Percentiles rank a stretch among this genome's conserved stretches.
Conservation (phyloP, 2,329 filamentous ascomycete species). For the Clonostachys rhizophaga region DNA sequence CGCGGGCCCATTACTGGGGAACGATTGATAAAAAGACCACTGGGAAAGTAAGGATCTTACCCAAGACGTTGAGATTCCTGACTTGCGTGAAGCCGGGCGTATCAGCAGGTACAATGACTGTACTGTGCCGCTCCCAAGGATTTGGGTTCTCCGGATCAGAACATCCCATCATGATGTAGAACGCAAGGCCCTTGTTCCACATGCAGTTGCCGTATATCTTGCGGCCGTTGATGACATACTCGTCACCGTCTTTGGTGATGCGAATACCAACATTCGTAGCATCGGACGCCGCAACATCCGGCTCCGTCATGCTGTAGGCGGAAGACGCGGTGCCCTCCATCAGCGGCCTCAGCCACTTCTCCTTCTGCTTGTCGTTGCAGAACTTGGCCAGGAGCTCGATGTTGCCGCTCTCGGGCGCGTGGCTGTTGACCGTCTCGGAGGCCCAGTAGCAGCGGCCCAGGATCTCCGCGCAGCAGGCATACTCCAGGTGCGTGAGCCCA, state of each 20-base stretch:
- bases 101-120: constrained; percentile 74
- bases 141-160: constrained; percentile 66
- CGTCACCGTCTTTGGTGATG: constrained; percentile 73
- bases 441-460: constrained; percentile 76
- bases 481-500: constrained; percentile 89
- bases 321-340: constrained; percentile 77
- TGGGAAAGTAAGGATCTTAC: background rate
- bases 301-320: constrained; percentile 86
- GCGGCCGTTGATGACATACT: constrained; percentile 82
- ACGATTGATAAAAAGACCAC: background rate
- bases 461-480: constrained; percentile 89
- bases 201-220: constrained; percentile 97
- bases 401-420: constrained; percentile 83
- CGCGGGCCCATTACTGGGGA: background rate
- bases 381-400: constrained; percentile 89
- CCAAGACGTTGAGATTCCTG: constrained; percentile 83
- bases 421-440: constrained; percentile 77
- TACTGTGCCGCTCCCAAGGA: constrained; percentile 81
- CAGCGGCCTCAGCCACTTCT: constrained; percentile 70
- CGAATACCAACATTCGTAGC: constrained; percentile 80
- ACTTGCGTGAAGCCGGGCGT: constrained; percentile 78
- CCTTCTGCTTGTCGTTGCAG: constrained; percentile 74
- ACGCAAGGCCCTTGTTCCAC: constrained; percentile 74
- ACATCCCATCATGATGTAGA: constrained; percentile 94
- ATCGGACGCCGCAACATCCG: constrained; percentile 75